Evolutionary conservation across 495 filamentous ascomycete genomes (phyloP), one percentile per base, ranked within the genome.

Genomic region (Aspergillus saccharolyticus): DNA sequence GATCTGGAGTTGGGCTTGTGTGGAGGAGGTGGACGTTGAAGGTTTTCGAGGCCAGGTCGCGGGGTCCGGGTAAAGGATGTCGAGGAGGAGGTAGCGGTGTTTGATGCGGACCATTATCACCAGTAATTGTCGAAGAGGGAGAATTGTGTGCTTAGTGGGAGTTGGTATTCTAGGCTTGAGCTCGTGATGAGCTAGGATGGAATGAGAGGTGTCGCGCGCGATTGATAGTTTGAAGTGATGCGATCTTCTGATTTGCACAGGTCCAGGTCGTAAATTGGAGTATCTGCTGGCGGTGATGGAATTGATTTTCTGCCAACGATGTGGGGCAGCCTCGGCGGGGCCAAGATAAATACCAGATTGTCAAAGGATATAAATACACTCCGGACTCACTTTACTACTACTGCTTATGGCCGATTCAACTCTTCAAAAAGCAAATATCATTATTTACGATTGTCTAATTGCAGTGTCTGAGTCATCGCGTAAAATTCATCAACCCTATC

Each of bases 61-160:
- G 25, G 75, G 68, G 15, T 85, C 80, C 15, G 92, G 89, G 70
- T 97, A 97, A 56, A 97, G 82, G 64, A 97, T 91, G 69, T 91
- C 86, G 52, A 97, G 80, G 28, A 97, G 83, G 42, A 98, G 85
- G 68, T 98, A 98, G 57, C 94, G 88, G 70, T 94, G 83, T 76
- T 98, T 98, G 61, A 96, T 76, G 66, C 94, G 90, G 58, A 97
- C 94, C 94, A 98, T 98, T 58, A 15, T 16, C 18, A n/a, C n/a
- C n/a, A n/a, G n/a, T n/a, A n/a, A n/a, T n/a, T n/a, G n/a, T n/a
- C n/a, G n/a, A n/a, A n/a, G n/a, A 33, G 50, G 28, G 18, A 0
- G 30, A 9, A 21, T 48, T 45, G 48, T 51, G 51, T 20, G 25
- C 21, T 30, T 45, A 49, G 21, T 58, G 21, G 45, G 4, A n/a